Percentiles rank a stretch among this genome's conserved stretches.
Conservation (phyloP, 345 rosid genomes). For the Melastoma malabathricum region DNA sequence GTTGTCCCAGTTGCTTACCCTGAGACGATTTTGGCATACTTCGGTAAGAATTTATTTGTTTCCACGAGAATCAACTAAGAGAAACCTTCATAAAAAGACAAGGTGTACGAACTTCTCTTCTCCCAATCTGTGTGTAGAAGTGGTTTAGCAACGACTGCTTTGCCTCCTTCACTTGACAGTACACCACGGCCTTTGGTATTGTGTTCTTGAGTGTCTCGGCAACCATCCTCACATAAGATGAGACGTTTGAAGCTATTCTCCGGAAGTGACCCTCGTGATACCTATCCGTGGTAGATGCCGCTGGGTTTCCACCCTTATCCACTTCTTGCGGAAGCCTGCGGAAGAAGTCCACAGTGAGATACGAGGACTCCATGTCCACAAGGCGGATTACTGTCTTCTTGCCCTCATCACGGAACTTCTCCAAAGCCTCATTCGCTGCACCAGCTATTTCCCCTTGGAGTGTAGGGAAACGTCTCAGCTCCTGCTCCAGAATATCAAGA, state of each 20-base stretch:
- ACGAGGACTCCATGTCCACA: constrained; percentile 79
- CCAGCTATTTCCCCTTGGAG: constrained; percentile 63
- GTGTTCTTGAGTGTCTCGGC: constrained; percentile 55
- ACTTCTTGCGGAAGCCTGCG: constrained; percentile 66
- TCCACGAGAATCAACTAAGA: neutral
- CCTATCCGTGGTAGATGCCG: constrained; percentile 27
- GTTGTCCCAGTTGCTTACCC: constrained; percentile 40
- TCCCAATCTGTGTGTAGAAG: constrained; percentile 52
- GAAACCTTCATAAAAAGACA: neutral
- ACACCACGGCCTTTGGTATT: constrained; percentile 62
- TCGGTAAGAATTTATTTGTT: too few relatives aligned
- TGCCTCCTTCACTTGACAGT: constrained; percentile 80
- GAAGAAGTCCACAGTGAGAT: constrained; percentile 70
- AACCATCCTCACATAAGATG: constrained; percentile 61
- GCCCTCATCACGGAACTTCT: constrained; percentile 65
- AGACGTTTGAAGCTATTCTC: constrained; percentile 69
- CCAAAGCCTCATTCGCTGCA: constrained; percentile 51
- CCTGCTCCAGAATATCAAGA: constrained; percentile 24
- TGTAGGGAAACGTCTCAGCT: constrained; percentile 63
- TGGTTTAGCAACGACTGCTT: constrained; percentile 49
- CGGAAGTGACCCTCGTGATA: constrained; percentile 59
- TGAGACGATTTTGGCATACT: constrained; percentile 5
- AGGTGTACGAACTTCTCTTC: neutral
- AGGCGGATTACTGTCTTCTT: constrained; percentile 46
- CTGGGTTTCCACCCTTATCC: constrained; percentile 21